Evolutionary conservation across 768 basidiomycete species (phyloP).

Genomic region (Lentinula boryana): DNA sequence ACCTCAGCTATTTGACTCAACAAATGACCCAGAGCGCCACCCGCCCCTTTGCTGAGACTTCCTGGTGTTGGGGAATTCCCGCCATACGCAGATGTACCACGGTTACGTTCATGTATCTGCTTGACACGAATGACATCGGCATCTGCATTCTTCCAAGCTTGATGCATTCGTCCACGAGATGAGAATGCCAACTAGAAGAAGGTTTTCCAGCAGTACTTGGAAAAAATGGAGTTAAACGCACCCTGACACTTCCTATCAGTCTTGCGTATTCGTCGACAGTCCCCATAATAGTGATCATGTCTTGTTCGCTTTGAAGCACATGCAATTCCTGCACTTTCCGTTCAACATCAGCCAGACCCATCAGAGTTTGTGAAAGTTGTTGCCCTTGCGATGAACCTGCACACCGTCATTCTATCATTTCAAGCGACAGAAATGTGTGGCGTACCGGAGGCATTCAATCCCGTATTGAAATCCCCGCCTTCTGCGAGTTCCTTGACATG

Average conservation of each 20-base stretch:
- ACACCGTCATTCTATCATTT: background rate
- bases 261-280: constrained; percentile 94
- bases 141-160: constrained; percentile 78
- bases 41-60: background rate
- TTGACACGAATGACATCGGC: constrained; percentile 67
- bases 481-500: constrained; percentile 59
- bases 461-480: background rate
- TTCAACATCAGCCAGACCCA: constrained; percentile 69
- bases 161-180: constrained; percentile 79
- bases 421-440: constrained; percentile 36
- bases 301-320: constrained; percentile 71
- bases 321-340: constrained; percentile 69
- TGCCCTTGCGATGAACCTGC: constrained; percentile 10
- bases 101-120: constrained; percentile 74
- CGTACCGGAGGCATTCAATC: background rate
- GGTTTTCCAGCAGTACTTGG: background rate
- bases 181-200: constrained; percentile 70
- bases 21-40: constrained; percentile 47
- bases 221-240: constrained; percentile 18
- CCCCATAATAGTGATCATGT: constrained; percentile 74
- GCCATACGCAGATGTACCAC: constrained; percentile 53
- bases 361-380: constrained; percentile 65
- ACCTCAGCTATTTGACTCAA: constrained; percentile 80
- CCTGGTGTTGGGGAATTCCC: constrained; percentile 56
- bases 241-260: constrained; percentile 80